These are phyloP conservation scores for Cucurbita argyrosperma DNA, from an alignment of 306 rosid genomes.

Conservation along the genomic window DNA sequence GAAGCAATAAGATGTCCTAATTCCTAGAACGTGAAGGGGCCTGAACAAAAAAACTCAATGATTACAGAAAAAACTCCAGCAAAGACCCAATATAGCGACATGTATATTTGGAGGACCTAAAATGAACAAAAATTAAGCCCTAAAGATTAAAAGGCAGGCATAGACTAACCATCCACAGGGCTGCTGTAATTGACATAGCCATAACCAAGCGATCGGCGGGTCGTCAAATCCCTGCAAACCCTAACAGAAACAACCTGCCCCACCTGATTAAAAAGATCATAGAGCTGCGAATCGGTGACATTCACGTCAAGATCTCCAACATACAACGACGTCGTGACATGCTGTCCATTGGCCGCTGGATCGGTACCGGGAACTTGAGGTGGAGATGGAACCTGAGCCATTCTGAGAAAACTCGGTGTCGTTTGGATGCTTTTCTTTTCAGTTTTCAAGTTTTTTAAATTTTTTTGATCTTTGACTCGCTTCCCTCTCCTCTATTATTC, in stretches of 20 bases:
- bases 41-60: background rate
- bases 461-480: slow-evolving; percentile 25
- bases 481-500: slow-evolving; percentile 93
- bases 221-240: slow-evolving; percentile 90
- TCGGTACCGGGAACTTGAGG: slow-evolving; percentile 61
- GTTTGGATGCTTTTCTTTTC: background rate
- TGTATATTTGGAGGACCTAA: background rate
- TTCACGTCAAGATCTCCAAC: slow-evolving; percentile 86
- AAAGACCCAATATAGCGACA: background rate
- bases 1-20: background rate
- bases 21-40: background rate
- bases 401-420: slow-evolving; percentile 13
- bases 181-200: slow-evolving; percentile 81
- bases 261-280: slow-evolving; percentile 73
- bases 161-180: slow-evolving; percentile 61
- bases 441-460: background rate
- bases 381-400: slow-evolving; percentile 84
- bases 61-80: background rate
- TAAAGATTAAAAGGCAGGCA: background rate
- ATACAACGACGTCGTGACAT: slow-evolving; percentile 76
- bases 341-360: slow-evolving; percentile 36
- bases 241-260: slow-evolving; percentile 94
- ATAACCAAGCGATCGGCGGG: slow-evolving; percentile 83
- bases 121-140: background rate
- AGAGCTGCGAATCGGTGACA: slow-evolving; percentile 84